Evolutionary conservation across 1,284 basidiomycete genomes (phyloP).

Genomic region (Sporisorium graminicola): DNA sequence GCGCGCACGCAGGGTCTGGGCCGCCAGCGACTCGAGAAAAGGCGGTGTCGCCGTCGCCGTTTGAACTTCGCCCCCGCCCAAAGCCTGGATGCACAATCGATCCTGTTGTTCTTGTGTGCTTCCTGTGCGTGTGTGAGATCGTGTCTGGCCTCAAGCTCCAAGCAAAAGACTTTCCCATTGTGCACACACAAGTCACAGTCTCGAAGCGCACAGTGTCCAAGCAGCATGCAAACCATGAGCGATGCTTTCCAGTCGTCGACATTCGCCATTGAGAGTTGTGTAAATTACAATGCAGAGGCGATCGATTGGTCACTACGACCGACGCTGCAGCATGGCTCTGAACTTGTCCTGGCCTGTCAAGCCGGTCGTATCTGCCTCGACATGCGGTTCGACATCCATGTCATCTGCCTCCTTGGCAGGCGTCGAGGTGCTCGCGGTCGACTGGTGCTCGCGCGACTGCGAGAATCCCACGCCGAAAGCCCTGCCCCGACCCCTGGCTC

Average conservation of each 20-base stretch:
- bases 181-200: too few species aligned
- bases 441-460: not conserved
- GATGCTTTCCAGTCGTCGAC: too few species aligned
- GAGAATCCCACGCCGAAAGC: constrained; percentile 23
- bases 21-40: constrained; percentile 63
- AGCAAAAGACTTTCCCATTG: too few species aligned
- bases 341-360: constrained; percentile 53
- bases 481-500: constrained; percentile 32
- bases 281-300: too few species aligned
- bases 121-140: not conserved
- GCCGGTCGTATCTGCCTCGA: not conserved
- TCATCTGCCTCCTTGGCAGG: constrained; percentile 7
- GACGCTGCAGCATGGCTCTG: constrained; percentile 47
- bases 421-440: constrained; percentile 2
- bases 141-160: too few species aligned
- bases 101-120: not conserved
- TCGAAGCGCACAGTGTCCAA: too few species aligned
- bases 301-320: not conserved
- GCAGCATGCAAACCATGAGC: too few species aligned
- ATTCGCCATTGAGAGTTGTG: too few species aligned
- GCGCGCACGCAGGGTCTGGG: constrained; percentile 26
- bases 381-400: constrained; percentile 36
- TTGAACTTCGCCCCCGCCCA: too few species aligned
- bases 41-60: constrained; percentile 59
- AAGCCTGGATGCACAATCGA: not conserved